phyloP scores from a whole-genome alignment of 805 yeast genomes.

The Candida ovalis region DNA sequence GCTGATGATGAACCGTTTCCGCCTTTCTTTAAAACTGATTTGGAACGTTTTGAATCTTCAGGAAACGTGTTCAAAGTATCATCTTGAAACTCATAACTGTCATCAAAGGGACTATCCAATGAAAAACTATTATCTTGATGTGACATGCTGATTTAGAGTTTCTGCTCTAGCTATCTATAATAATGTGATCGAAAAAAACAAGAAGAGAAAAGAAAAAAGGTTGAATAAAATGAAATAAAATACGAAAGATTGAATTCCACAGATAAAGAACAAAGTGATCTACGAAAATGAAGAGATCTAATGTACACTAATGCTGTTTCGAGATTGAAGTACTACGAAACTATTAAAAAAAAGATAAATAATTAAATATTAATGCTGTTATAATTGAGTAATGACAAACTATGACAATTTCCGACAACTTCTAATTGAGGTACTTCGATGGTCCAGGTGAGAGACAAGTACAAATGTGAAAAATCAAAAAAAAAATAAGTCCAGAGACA shows the following conservation, averaged over 20 bases:
- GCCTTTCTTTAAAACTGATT: slow-evolving; percentile 1
- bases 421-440: too few relatives aligned
- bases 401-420: background rate
- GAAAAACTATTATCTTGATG: slow-evolving; percentile 2
- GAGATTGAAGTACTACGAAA: background rate
- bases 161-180: too few relatives aligned
- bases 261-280: background rate
- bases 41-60: background rate
- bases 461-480: background rate
- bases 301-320: background rate
- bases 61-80: background rate
- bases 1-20: background rate
- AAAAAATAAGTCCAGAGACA: background rate
- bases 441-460: background rate
- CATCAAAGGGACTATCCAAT: slow-evolving; percentile 11
- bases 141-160: slow-evolving; percentile 1
- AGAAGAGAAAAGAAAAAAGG: too few relatives aligned
- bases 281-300: background rate
- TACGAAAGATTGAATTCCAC: too few relatives aligned
- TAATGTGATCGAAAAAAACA: too few relatives aligned
- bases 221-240: too few relatives aligned
- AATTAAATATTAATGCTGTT: too few relatives aligned
- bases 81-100: slow-evolving; percentile 6
- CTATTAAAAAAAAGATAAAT: too few relatives aligned
- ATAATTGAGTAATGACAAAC: background rate